A percentile compares a stretch with the other conserved stretches of the same genome.
Conservation (phyloP, 768 basidiomycete species). For the Gloeopeniophorella convolvens region DNA sequence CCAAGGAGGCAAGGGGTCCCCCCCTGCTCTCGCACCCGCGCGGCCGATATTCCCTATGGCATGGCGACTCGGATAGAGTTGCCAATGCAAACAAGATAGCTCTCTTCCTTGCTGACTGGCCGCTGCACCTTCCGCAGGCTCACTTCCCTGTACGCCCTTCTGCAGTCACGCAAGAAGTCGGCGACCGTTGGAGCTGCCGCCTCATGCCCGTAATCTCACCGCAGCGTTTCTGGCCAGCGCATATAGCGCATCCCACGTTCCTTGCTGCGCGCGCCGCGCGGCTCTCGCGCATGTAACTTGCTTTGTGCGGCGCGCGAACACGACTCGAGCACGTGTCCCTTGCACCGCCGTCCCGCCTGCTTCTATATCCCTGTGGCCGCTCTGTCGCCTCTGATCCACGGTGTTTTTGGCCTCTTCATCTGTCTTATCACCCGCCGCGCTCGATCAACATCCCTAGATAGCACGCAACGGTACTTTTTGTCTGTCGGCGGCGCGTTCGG, state of each 20-base stretch:
- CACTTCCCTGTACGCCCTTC: too few relatives aligned
- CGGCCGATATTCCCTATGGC: too few relatives aligned
- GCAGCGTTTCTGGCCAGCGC: slow-evolving; percentile 9
- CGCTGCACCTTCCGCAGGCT: background rate
- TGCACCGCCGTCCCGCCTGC: background rate
- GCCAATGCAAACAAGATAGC: background rate
- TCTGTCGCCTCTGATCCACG: background rate
- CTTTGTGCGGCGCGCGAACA: background rate
- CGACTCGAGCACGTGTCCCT: background rate
- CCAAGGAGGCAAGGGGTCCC: slow-evolving; percentile 3
- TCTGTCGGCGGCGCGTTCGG: too few relatives aligned
- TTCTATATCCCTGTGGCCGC: background rate
- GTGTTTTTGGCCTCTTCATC: background rate
- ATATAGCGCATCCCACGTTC: background rate
- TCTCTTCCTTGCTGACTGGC: background rate
- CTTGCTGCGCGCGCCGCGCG: background rate
- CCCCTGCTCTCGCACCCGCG: background rate
- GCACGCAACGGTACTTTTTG: too few relatives aligned
- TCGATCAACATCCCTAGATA: slow-evolving; percentile 2
- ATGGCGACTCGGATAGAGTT: too few relatives aligned
- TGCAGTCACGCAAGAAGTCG: too few relatives aligned
- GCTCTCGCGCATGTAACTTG: background rate
- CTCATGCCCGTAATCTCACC: background rate
- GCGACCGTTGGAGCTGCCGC: background rate
- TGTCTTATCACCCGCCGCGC: slow-evolving; percentile 1